A percentile compares a stretch with the other conserved stretches of the same genome.
These are phyloP conservation scores for Sordaria brevicollis DNA, from an alignment of 495 filamentous ascomycete species.

Conservation along the genomic window DNA sequence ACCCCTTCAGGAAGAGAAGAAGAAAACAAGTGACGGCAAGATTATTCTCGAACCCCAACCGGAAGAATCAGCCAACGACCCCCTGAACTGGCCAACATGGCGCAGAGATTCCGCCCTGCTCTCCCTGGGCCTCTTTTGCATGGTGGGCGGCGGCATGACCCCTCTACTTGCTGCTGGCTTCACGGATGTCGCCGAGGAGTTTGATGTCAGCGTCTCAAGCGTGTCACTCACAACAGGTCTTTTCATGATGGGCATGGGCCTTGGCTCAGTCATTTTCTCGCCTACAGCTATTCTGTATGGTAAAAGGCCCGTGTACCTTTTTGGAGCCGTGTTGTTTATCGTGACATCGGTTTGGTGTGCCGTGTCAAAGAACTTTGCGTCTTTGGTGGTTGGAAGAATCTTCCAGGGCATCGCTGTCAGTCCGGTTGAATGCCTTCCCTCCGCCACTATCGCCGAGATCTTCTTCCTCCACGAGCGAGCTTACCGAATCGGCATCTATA, in stretches of 20 bases:
- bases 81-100: slow-evolving; percentile 85
- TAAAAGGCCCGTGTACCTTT: slow-evolving; percentile 85
- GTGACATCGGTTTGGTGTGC: slow-evolving; percentile 81
- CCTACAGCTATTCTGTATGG: slow-evolving; percentile 89
- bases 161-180: slow-evolving; percentile 88
- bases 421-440: slow-evolving; percentile 89
- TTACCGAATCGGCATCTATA: slow-evolving; percentile 93
- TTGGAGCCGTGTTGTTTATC: slow-evolving; percentile 65
- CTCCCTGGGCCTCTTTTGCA: slow-evolving; percentile 81
- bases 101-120: slow-evolving; percentile 72
- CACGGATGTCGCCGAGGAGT: slow-evolving; percentile 61
- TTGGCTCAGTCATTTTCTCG: slow-evolving; percentile 74
- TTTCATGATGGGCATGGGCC: slow-evolving; percentile 88
- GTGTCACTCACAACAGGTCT: slow-evolving; percentile 88
- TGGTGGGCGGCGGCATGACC: slow-evolving; percentile 90
- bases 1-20: slow-evolving; percentile 42
- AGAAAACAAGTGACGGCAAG: slow-evolving; percentile 70
- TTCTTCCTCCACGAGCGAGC: slow-evolving; percentile 94
- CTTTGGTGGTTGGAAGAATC: slow-evolving; percentile 72
- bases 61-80: slow-evolving; percentile 83
- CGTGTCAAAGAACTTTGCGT: slow-evolving; percentile 65
- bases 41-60: slow-evolving; percentile 91
- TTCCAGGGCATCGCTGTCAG: slow-evolving; percentile 82
- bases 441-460: slow-evolving; percentile 91
- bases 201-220: slow-evolving; percentile 55